Evolutionary conservation across 2,329 filamentous ascomycete species (phyloP).

Genomic region (Ophiostoma sp.): DNA sequence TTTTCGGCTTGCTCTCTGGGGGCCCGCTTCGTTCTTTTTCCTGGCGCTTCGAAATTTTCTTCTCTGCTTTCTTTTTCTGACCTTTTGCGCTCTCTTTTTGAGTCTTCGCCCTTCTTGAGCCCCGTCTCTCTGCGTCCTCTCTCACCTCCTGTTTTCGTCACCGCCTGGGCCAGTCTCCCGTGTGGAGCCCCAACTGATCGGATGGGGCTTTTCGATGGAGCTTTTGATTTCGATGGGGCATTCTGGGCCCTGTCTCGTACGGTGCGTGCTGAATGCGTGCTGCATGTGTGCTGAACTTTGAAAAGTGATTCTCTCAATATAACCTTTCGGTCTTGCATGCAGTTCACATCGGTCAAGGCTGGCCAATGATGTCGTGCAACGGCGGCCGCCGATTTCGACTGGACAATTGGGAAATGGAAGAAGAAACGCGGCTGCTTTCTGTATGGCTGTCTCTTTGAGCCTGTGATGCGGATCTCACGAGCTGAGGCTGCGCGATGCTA

Average conservation of each 20-base stretch:
- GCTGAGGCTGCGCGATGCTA: neutral
- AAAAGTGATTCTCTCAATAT: no score
- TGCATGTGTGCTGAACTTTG: neutral
- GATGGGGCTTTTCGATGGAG: neutral
- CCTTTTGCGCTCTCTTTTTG: neutral
- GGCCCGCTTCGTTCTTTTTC: neutral
- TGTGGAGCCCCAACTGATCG: conserved; percentile 12
- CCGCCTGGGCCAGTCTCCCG: neutral
- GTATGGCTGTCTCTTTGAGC: neutral
- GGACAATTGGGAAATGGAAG: conserved; percentile 20
- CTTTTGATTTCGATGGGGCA: conserved; percentile 10
- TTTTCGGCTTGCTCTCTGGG: neutral
- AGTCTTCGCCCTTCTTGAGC: neutral
- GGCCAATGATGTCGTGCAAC: conserved; percentile 16
- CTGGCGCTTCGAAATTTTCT: conserved; percentile 2
- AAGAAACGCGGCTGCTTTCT: neutral
- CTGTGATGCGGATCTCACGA: conserved; percentile 1
- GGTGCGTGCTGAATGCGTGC: neutral
- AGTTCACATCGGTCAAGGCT: conserved; percentile 6
- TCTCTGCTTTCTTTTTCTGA: conserved; percentile 3
- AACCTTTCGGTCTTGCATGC: neutral
- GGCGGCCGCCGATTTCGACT: neutral
- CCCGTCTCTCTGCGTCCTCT: neutral
- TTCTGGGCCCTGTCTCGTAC: neutral
- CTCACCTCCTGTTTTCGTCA: conserved; percentile 6